Conservation (phyloP, 768 basidiomycete genomes). For the Pulveroboletus sp. region DNA sequence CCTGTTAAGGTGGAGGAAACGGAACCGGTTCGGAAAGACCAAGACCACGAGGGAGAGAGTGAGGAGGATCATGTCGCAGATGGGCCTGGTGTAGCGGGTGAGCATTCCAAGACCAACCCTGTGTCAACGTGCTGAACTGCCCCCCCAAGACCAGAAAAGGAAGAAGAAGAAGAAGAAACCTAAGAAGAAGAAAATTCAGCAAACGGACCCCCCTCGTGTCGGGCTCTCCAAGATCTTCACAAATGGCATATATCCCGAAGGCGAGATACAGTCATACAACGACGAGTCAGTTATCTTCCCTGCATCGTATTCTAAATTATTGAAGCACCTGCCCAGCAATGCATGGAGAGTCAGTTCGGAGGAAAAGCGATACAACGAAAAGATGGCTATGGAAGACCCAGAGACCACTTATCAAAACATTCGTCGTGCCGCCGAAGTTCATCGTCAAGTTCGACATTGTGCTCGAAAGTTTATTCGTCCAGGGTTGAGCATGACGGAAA, state of each 20-base stretch:
- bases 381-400: constrained; percentile 71
- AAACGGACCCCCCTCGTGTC: constrained; percentile 89
- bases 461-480: constrained; percentile 82
- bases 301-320: background rate
- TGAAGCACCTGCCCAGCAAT: constrained; percentile 51
- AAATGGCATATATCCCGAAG: constrained; percentile 83
- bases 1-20: constrained; percentile 13
- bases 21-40: constrained; percentile 12
- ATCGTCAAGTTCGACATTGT: constrained; percentile 82
- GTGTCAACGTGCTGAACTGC: background rate
- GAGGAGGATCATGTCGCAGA: constrained; percentile 31
- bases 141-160: constrained; percentile 54
- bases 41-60: constrained; percentile 27
- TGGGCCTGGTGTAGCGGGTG: constrained; percentile 25
- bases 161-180: constrained; percentile 96
- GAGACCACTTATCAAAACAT: constrained; percentile 85
- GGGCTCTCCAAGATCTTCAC: constrained; percentile 87
- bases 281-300: constrained; percentile 64
- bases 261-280: constrained; percentile 87
- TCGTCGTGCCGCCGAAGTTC: constrained; percentile 91
- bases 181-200: constrained; percentile 77
- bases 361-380: constrained; percentile 83
- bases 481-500: constrained; percentile 92
- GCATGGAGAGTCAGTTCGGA: constrained; percentile 84
- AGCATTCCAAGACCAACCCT: constrained; percentile 4